Base-by-base conservation (phyloP, 2,329 filamentous ascomycete species). In the Ambrosiella beaveri region DNA sequence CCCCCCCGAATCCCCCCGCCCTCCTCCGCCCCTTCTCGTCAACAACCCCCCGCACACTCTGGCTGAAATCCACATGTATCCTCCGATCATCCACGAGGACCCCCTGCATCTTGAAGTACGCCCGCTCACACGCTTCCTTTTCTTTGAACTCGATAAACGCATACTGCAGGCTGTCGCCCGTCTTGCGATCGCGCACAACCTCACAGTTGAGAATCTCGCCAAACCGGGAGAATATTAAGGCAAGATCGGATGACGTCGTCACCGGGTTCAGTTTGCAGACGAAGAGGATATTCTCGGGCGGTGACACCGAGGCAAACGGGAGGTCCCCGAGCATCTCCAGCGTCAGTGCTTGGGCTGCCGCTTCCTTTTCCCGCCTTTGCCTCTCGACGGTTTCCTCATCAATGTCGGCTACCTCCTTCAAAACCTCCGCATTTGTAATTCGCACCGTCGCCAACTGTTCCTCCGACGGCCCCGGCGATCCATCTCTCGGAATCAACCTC, bases 181-280 rank as follows among this genome's bases (percentile, higher is more conserved):
- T 96, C 66, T 88, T 88, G 67, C 86, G 87, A 68, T 98, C 93
- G 54, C 91, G 79, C 62, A 98, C 96, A 39, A 98, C 87, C 71
- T 98, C 93, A 67, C 93, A 98, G 52, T 88, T 95, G 27, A 97
- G 70, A 47, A 98, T 95, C 66, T 85, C 91, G 64, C 93, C 93
- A 65, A 98, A 98, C 0, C 93, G 90, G 59, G 88, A 91, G 71
- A 98, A 98, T 62, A 98, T 97, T 63, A 97, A 78, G 68, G 96
- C 85, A 52, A 98, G 75, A 67, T 98, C 93, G 66, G 95, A 86
- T 66, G 96, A 91, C 66, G 88, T 86, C 8, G 93, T 98, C 52
- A 98, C 89, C 0, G 93, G 93, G 65, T 98, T 98, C 49, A 98
- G 76, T 69, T 98, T 98, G 83, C 93, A 98, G 49, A 98, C 90